Evolutionary conservation across 2,329 filamentous ascomycete species (phyloP).

Genomic region (Xylaria multiplex): DNA sequence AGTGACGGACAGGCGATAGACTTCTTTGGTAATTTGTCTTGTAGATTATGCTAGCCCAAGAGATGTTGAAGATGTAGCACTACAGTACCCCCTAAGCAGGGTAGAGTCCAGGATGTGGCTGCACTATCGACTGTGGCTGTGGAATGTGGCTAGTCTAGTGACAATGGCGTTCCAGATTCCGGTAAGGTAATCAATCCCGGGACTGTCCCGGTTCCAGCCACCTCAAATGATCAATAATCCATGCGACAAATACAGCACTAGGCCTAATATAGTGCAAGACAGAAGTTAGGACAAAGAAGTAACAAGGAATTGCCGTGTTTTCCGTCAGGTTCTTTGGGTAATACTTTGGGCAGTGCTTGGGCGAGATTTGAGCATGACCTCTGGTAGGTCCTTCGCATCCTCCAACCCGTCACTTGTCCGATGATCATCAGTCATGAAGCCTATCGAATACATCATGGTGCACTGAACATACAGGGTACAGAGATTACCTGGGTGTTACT

Average conservation of each 20-base stretch:
- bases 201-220: not conserved
- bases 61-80: not conserved
- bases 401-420: not conserved
- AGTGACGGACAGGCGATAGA: too few relatives aligned
- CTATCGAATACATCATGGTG: not conserved
- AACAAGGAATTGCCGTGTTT: conserved; percentile 21
- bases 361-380: too few relatives aligned
- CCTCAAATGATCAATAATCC: not conserved
- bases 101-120: not conserved
- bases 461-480: not conserved
- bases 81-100: not conserved
- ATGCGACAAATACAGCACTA: conserved; percentile 4
- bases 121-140: not conserved
- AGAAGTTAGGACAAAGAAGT: not conserved
- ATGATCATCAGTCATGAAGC: conserved; percentile 13
- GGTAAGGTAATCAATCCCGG: too few relatives aligned
- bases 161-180: too few relatives aligned
- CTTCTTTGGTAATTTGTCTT: not conserved
- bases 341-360: not conserved
- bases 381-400: not conserved
- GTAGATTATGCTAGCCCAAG: not conserved
- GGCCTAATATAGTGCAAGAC: not conserved
- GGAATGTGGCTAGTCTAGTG: not conserved
- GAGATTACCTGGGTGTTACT: too few relatives aligned
- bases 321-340: conserved; percentile 13